Evolutionary conservation across 305 asterid species (phyloP), one percentile per base, ranked within the genome.

Genomic region (Solanum hybrid): DNA sequence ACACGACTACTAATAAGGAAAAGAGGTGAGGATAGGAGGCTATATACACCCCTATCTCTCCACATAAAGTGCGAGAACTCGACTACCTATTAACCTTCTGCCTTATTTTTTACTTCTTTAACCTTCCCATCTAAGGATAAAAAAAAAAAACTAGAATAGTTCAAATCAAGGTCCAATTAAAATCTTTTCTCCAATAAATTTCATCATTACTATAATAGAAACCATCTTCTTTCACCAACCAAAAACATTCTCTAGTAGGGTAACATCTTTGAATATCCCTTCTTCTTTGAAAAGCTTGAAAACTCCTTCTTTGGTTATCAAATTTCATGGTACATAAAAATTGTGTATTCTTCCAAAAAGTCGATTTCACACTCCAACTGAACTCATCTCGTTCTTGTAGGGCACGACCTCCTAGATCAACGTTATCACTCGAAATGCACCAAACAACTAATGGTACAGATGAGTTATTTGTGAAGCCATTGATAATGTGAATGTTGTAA

Each of bases 401-500:
- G 8, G 81, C 87, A 14, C 90, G 87, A 19, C 90, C 87, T 19
- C 90, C 81, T 14, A 88, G 38, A 38, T 80, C 87, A 72, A 4
- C 60, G 11, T n/a, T 64, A 4, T 79, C 87, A n/a, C 26, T 69
- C 8, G 90, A 79, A 26, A 24, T 26, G 37, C 87, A 88, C 87
- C 90, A 88, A 24, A 88, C 90, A 3, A 88, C 71, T 26, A 88
- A 24, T 27, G 90, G 90, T 24, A 88, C 15, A 36, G 87, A 88
- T 36, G 90, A 88, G 64, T 88, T 88, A 27, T 79, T 80, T 77
- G 88, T 78, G 90, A 88, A 80, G 90, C 88, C 90, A 40, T 88
- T 88, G 56, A 79, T 79, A 42, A 88, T 88, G 71, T 66, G 90
- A 60, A 88, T 51, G 37, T 78, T 45, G 80, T 88, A 88, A 31